phyloP scores from a whole-genome alignment of 495 filamentous ascomycete species.

The Penicillium riverlandense region DNA sequence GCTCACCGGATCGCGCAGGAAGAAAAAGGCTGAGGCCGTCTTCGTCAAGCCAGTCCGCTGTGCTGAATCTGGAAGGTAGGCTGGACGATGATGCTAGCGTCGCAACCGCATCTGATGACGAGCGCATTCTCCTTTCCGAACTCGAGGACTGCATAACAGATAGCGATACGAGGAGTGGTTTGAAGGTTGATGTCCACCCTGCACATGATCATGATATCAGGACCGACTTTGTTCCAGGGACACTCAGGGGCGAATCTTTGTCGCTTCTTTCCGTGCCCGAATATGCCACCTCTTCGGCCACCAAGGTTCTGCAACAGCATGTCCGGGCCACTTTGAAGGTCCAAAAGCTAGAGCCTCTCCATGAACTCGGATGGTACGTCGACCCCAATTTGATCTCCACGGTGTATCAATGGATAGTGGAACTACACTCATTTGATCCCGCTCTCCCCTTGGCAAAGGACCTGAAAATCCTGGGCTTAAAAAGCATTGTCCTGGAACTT shows the following conservation, averaged over 20 bases:
- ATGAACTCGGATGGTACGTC: slow-evolving; percentile 83
- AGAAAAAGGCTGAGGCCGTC: slow-evolving; percentile 1
- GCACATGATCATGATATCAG: neutral
- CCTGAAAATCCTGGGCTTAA: slow-evolving; percentile 53
- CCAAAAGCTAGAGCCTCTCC: slow-evolving; percentile 55
- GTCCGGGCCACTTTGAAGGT: slow-evolving; percentile 52
- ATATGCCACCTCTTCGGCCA: slow-evolving; percentile 61
- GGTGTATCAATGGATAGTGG: slow-evolving; percentile 89
- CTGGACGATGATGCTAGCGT: slow-evolving; percentile 6
- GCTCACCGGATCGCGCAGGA: no score
- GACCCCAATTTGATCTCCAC: slow-evolving; percentile 54
- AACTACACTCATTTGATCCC: slow-evolving; percentile 76
- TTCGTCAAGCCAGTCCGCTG: slow-evolving; percentile 2
- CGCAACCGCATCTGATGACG: slow-evolving; percentile 18
- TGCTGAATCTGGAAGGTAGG: no score
- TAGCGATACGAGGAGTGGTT: neutral
- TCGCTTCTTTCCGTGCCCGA: slow-evolving; percentile 54
- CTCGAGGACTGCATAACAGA: slow-evolving; percentile 1
- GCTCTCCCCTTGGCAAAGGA: slow-evolving; percentile 65
- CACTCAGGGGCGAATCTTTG: slow-evolving; percentile 48
- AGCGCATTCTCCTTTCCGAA: slow-evolving; percentile 17
- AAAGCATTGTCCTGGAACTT: slow-evolving; percentile 72
- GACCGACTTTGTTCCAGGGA: slow-evolving; percentile 63
- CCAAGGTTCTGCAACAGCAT: slow-evolving; percentile 54
- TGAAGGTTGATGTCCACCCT: neutral